Percentiles rank a stretch among this genome's conserved stretches.
Evolutionary conservation across 2,329 filamentous ascomycete species (phyloP).

Genomic region (Acrocalymma vagum): DNA sequence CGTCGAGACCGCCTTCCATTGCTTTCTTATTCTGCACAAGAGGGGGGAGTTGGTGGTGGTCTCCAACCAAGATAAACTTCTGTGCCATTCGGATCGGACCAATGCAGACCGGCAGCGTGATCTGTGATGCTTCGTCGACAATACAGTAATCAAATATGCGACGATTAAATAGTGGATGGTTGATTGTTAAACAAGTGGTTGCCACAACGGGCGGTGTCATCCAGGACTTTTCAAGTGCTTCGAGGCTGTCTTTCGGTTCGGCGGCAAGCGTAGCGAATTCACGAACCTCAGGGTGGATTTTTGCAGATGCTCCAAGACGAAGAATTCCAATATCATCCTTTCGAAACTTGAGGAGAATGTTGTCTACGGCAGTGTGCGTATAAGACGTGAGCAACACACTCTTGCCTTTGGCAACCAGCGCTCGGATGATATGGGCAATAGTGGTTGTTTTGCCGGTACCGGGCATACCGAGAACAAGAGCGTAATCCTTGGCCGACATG

Average conservation of each 20-base stretch:
- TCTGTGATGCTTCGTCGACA: conserved; percentile 96
- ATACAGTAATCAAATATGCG: conserved; percentile 98
- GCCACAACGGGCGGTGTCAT: conserved; percentile 89
- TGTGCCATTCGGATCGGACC: conserved; percentile 92
- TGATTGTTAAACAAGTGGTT: conserved; percentile 92
- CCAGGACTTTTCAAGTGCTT: conserved; percentile 85
- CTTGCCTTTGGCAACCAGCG: conserved; percentile 87
- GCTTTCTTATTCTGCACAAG: conserved; percentile 93
- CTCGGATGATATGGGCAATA: conserved; percentile 95
- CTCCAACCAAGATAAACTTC: conserved; percentile 93
- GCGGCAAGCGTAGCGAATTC: conserved; percentile 83
- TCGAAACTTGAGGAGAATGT: conserved; percentile 92
- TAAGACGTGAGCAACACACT: conserved; percentile 94
- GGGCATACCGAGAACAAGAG: conserved; percentile 97
- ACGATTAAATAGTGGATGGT: conserved; percentile 86
- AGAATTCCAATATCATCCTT: conserved; percentile 80
- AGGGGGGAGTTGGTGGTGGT: conserved; percentile 95
- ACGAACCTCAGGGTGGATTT: conserved; percentile 87
- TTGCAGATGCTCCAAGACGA: conserved; percentile 83
- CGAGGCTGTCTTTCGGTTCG: conserved; percentile 76
- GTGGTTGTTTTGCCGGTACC: conserved; percentile 98
- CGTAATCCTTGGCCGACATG: conserved; percentile 94
- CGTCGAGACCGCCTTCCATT: conserved; percentile 83
- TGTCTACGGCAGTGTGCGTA: conserved; percentile 97
- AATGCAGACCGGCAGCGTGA: conserved; percentile 92